A percentile compares a stretch with the other conserved stretches of the same genome.
These are phyloP conservation scores for Ceratocystis cubensis DNA, from an alignment of 2,329 filamentous ascomycete species.

Conservation along the genomic window DNA sequence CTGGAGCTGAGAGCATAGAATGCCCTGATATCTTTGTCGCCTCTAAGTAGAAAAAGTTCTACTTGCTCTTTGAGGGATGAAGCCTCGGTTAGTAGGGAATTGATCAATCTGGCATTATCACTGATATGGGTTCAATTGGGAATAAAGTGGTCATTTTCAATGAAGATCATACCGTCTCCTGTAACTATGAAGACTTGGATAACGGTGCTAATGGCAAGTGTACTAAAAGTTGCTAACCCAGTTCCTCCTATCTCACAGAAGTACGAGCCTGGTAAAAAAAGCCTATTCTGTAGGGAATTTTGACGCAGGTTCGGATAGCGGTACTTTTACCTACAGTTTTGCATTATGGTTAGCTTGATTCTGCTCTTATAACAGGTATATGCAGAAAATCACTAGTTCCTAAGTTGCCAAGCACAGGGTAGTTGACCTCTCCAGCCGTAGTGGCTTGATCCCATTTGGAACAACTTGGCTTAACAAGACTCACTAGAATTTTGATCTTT, in stretches of 20 bases:
- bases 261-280: slow-evolving; percentile 48
- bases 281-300: slow-evolving; percentile 49
- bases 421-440: slow-evolving; percentile 32
- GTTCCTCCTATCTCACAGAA: slow-evolving; percentile 48
- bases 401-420: slow-evolving; percentile 53
- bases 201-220: no score
- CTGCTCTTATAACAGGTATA: no score
- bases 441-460: no score
- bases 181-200: slow-evolving; percentile 36
- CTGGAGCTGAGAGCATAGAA: slow-evolving; percentile 67
- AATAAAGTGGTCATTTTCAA: slow-evolving; percentile 65
- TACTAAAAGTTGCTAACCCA: no score
- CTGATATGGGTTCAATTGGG: slow-evolving; percentile 38
- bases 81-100: slow-evolving; percentile 59
- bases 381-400: slow-evolving; percentile 47
- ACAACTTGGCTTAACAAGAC: no score
- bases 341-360: slow-evolving; percentile 17
- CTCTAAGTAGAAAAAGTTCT: slow-evolving; percentile 61
- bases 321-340: slow-evolving; percentile 49
- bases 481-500: no score
- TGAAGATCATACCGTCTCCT: slow-evolving; percentile 59
- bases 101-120: slow-evolving; percentile 49
- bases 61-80: slow-evolving; percentile 59
- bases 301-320: slow-evolving; percentile 56
- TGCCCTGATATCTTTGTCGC: slow-evolving; percentile 60